Percentiles rank a stretch among this genome's conserved stretches.
Conservation (phyloP, 2,329 filamentous ascomycete species). For the Sporothrix luriei region DNA sequence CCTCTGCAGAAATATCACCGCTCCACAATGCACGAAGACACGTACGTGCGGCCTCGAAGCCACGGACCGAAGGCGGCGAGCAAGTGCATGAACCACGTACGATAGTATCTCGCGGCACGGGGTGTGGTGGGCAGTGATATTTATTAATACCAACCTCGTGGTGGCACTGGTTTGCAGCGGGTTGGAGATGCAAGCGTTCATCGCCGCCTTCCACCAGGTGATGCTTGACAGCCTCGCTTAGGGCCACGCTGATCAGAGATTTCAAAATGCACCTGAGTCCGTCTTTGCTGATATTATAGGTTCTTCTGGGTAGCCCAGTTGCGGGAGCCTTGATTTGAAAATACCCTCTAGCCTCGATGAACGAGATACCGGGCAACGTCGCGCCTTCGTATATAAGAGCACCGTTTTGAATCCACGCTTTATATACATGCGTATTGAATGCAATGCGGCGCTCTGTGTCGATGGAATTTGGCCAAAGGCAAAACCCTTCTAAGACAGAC, state of each 20-base stretch:
- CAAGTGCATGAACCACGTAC: conserved; percentile 30
- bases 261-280: background rate
- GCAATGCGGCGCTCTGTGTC: conserved; percentile 9
- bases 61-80: conserved; percentile 28
- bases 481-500: background rate
- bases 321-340: conserved; percentile 14
- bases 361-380: conserved; percentile 24
- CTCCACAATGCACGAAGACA: conserved; percentile 10
- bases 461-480: conserved; percentile 18
- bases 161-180: too few species aligned
- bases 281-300: background rate
- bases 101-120: background rate
- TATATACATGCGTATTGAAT: conserved; percentile 15
- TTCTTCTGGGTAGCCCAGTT: background rate
- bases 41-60: conserved; percentile 21
- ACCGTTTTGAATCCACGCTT: conserved; percentile 15
- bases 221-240: conserved; percentile 28
- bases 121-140: conserved; percentile 26
- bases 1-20: background rate
- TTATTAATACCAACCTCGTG: conserved; percentile 17
- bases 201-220: conserved; percentile 31
- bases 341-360: conserved; percentile 15
- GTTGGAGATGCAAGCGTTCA: conserved; percentile 25
- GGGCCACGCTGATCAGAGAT: conserved; percentile 16
- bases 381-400: conserved; percentile 3